Percentiles rank a stretch among this genome's conserved stretches.
These are phyloP conservation scores for Datisca glomerata DNA, from an alignment of 306 rosid species.

Conservation along the genomic window DNA sequence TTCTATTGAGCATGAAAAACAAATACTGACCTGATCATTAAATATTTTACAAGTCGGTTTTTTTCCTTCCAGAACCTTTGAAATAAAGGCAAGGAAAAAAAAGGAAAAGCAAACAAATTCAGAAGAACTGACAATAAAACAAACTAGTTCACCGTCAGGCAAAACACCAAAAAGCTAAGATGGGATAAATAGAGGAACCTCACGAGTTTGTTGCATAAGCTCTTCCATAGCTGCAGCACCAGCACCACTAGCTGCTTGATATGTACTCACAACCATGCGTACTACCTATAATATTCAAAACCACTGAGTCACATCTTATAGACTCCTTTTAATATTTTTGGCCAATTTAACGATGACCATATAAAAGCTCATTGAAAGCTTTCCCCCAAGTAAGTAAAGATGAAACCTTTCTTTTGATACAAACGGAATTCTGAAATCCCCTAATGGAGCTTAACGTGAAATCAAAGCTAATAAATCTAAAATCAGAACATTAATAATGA, in stretches of 20 bases:
- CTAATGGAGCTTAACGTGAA: no score
- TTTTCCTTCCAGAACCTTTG: slow-evolving; percentile 73
- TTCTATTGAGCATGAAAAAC: slow-evolving; percentile 1
- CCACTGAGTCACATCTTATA: no score
- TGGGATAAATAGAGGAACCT: slow-evolving; percentile 35
- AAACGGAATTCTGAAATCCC: no score
- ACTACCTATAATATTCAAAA: slow-evolving; percentile 45
- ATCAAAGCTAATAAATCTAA: no score
- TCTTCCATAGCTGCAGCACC: slow-evolving; percentile 99
- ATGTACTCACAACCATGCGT: slow-evolving; percentile 94
- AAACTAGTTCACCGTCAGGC: background rate
- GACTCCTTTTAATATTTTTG: no score
- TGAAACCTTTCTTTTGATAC: no score
- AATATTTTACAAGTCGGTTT: slow-evolving; percentile 75
- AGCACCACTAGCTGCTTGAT: slow-evolving; percentile 99
- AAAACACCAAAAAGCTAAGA: background rate
- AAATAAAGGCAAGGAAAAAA: slow-evolving; percentile 7
- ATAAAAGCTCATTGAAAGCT: no score
- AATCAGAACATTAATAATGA: no score
- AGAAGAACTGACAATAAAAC: background rate
- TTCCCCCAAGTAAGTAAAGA: no score
- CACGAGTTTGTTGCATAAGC: slow-evolving; percentile 87
- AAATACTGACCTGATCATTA: slow-evolving; percentile 56
- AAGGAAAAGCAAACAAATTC: slow-evolving; percentile 1
- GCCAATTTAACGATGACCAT: no score